Evolutionary conservation across 2,329 filamentous ascomycete species (phyloP).

Genomic region (Hymenoscyphus albidus): DNA sequence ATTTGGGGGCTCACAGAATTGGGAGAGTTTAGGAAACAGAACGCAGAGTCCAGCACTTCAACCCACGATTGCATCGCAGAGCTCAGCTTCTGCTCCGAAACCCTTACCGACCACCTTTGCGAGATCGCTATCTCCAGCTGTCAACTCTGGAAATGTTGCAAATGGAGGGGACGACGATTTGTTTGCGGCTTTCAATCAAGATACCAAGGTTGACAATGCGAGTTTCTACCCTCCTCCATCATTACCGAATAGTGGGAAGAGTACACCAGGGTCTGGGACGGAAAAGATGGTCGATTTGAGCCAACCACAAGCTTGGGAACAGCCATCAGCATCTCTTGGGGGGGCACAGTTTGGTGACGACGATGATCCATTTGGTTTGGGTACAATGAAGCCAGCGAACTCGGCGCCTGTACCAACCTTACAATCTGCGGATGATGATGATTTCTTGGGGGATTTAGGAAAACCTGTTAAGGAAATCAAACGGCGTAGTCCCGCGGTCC

Average conservation of each 20-base stretch:
- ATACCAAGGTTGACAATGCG: constrained; percentile 63
- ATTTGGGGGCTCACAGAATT: constrained; percentile 73
- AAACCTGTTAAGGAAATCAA: constrained; percentile 62
- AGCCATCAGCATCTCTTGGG: constrained; percentile 29
- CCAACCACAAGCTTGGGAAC: constrained; percentile 51
- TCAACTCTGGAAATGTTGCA: constrained; percentile 22
- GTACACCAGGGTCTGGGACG: constrained; percentile 42
- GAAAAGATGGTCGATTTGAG: constrained; percentile 47
- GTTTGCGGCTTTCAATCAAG: constrained; percentile 63
- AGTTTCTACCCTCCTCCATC: constrained; percentile 60
- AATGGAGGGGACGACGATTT: constrained; percentile 55
- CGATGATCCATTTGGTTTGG: constrained; percentile 85
- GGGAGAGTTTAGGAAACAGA: constrained; percentile 61
- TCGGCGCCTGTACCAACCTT: constrained; percentile 28
- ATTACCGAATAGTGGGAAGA: constrained; percentile 34
- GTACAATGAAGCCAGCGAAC: constrained; percentile 45
- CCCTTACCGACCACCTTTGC: constrained; percentile 32
- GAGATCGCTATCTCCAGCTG: constrained; percentile 32
- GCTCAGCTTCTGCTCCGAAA: constrained; percentile 42
- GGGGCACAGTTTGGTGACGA: constrained; percentile 49
- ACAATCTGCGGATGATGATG: constrained; percentile 52
- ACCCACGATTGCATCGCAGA: constrained; percentile 47
- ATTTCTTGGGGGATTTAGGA: constrained; percentile 61
- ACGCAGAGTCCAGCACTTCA: constrained; percentile 29
- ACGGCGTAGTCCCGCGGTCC: constrained; percentile 38